Conservation (phyloP, 495 filamentous ascomycete genomes). For the Talaromyces adpressus region DNA sequence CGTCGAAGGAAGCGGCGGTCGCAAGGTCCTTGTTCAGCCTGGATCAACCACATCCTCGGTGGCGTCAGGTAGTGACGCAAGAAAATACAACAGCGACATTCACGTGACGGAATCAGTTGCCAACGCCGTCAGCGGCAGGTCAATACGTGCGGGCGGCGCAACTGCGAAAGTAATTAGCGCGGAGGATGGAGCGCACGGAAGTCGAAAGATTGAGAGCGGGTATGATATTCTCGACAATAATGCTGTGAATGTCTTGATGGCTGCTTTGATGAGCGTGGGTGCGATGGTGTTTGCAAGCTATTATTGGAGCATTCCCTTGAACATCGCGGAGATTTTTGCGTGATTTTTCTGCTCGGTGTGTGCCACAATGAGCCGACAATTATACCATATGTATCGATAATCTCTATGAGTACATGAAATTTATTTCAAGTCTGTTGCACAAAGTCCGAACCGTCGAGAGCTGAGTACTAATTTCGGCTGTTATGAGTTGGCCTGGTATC, state of each 20-base stretch:
- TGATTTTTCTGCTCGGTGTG: background rate
- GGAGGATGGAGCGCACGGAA: constrained; percentile 48
- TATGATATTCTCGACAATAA: constrained; percentile 85
- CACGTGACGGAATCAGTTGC: constrained; percentile 23
- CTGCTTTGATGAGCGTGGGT: constrained; percentile 66
- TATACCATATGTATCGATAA: background rate
- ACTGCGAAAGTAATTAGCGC: constrained; percentile 11
- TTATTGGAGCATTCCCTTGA: constrained; percentile 31
- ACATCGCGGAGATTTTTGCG: background rate
- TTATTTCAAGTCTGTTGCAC: background rate
- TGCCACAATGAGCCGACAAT: background rate
- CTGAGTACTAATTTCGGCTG: background rate
- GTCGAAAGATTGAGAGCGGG: constrained; percentile 65
- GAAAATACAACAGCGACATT: constrained; percentile 5
- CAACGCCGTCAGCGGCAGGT: constrained; percentile 27
- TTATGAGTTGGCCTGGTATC: background rate
- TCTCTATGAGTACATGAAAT: background rate
- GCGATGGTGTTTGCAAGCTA: constrained; percentile 58
- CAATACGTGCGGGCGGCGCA: constrained; percentile 14
- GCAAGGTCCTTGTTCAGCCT: constrained; percentile 55
- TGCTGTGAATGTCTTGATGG: constrained; percentile 88
- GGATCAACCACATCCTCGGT: constrained; percentile 14
- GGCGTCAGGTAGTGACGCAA: constrained; percentile 2
- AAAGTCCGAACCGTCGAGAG: background rate
- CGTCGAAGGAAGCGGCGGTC: constrained; percentile 79